A percentile compares a stretch with the other conserved stretches of the same genome.
Conservation (phyloP, 306 rosid species). For the Purshia tridentata region DNA sequence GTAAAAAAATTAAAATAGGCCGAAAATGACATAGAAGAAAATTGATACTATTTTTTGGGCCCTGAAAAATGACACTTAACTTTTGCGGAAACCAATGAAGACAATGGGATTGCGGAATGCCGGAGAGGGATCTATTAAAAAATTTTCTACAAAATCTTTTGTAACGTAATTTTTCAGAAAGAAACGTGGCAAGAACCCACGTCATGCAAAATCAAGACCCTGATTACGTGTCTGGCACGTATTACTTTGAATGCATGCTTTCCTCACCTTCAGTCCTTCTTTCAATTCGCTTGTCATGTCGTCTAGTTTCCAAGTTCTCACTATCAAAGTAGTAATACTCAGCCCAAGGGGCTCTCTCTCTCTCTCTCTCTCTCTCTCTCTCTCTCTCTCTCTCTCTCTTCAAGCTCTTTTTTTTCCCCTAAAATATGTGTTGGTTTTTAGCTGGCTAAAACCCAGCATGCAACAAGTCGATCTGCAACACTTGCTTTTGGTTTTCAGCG, state of each 20-base stretch:
- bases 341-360: not conserved
- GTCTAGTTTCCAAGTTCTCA: not conserved
- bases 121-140: too few species aligned
- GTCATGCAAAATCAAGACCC: constrained; percentile 37
- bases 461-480: constrained; percentile 17
- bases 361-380: constrained; percentile 8
- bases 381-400: too few species aligned
- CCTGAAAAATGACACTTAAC: too few species aligned
- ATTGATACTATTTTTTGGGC: too few species aligned
- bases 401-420: not conserved
- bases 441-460: constrained; percentile 10
- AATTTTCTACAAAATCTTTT: too few species aligned
- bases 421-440: not conserved
- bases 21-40: too few species aligned
- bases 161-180: not conserved
- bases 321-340: not conserved
- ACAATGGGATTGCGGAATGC: too few species aligned
- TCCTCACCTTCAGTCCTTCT: constrained; percentile 21
- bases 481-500: constrained; percentile 28
- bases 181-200: constrained; percentile 46
- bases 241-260: constrained; percentile 45
- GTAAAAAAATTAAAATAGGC: too few species aligned
- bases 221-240: constrained; percentile 53
- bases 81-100: too few species aligned
- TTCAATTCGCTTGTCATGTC: constrained; percentile 10